phyloP scores from a whole-genome alignment of 1,139 yeast species.

The Candida pseudoviswanathii region DNA sequence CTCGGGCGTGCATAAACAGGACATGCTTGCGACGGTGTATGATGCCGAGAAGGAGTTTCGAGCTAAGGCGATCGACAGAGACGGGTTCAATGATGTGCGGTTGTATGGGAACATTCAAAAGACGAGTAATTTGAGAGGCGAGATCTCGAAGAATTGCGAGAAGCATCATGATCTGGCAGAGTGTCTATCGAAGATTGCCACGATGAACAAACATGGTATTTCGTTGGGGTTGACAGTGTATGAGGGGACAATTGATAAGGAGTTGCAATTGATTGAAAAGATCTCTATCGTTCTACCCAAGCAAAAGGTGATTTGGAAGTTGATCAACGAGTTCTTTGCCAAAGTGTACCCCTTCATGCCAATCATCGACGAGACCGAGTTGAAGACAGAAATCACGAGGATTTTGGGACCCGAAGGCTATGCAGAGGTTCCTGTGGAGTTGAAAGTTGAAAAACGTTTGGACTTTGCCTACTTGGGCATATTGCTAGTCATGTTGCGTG shows the following conservation, averaged over 20 bases:
- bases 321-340: slow-evolving; percentile 31
- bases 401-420: slow-evolving; percentile 29
- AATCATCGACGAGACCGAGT: slow-evolving; percentile 34
- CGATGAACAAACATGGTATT: slow-evolving; percentile 21
- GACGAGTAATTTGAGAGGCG: slow-evolving; percentile 9
- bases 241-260: slow-evolving; percentile 33
- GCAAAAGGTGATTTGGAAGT: slow-evolving; percentile 33
- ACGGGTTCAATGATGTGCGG: slow-evolving; percentile 31
- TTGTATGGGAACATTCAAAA: slow-evolving; percentile 22
- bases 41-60: slow-evolving; percentile 22
- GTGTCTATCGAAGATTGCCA: slow-evolving; percentile 14
- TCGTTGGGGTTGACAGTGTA: slow-evolving; percentile 25
- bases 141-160: neutral
- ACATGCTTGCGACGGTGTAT: neutral
- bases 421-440: slow-evolving; percentile 20
- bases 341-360: slow-evolving; percentile 41
- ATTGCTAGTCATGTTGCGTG: slow-evolving; percentile 29
- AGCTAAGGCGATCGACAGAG: slow-evolving; percentile 30
- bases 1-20: neutral
- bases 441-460: slow-evolving; percentile 30
- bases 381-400: slow-evolving; percentile 22
- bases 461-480: slow-evolving; percentile 39
- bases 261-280: slow-evolving; percentile 33
- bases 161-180: neutral
- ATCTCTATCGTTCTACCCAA: slow-evolving; percentile 35